These are phyloP conservation scores for Cryphonectria parasitica DNA, from an alignment of 2,329 filamentous ascomycete genomes.

Conservation along the genomic window DNA sequence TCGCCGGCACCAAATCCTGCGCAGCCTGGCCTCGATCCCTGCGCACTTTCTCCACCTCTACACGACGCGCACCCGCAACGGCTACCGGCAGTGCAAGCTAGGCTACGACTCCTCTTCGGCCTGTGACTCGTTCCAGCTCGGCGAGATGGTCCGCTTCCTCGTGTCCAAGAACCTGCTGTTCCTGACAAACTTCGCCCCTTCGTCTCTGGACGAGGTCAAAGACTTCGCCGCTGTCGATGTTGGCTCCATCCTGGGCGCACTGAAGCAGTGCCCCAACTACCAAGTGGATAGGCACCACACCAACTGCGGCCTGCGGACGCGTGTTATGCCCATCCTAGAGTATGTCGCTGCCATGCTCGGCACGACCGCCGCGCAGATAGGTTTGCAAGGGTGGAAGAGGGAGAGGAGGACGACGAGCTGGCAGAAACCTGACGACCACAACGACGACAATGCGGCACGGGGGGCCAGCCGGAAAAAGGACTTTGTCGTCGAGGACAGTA, in stretches of 20 bases:
- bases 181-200: constrained; percentile 57
- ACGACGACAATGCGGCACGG: background rate
- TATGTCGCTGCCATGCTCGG: constrained; percentile 63
- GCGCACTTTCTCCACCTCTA: constrained; percentile 70
- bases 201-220: constrained; percentile 48
- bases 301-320: constrained; percentile 71
- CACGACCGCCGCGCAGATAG: constrained; percentile 48
- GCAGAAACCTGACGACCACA: constrained; percentile 34
- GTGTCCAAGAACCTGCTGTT: constrained; percentile 62
- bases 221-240: constrained; percentile 64
- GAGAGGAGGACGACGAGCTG: constrained; percentile 47
- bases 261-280: constrained; percentile 71
- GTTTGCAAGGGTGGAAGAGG: constrained; percentile 51
- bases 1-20: constrained; percentile 68
- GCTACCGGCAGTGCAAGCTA: constrained; percentile 65
- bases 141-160: constrained; percentile 76
- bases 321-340: constrained; percentile 68
- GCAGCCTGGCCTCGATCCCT: constrained; percentile 71
- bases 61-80: constrained; percentile 56
- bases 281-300: constrained; percentile 75
- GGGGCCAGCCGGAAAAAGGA: constrained; percentile 14
- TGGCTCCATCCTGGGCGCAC: constrained; percentile 59
- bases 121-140: constrained; percentile 79
- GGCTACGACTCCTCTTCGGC: constrained; percentile 74
- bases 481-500: constrained; percentile 25